Base-by-base conservation (phyloP, 345 rosid species). In the Moricandia moricandioides region DNA sequence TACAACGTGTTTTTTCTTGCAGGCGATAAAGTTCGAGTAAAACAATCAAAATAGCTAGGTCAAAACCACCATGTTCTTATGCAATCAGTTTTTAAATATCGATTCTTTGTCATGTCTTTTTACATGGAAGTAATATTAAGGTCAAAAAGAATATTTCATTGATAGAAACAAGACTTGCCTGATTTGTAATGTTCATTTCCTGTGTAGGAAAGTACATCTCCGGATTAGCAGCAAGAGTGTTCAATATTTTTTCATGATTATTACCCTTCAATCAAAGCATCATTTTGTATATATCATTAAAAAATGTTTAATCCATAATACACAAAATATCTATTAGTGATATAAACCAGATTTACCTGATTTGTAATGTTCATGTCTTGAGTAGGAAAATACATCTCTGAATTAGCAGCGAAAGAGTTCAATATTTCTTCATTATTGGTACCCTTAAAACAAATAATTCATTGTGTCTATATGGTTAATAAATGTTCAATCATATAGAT, bases 71-170 rank as follows among this genome's bases (percentile, higher is more conserved):
- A 1, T 33, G 34, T 57, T 57, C 76, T 76, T 77, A 71, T 55
- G 35, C 60, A 77, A 70, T 51, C 27, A 62, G 62, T 76, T 29
- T 16, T 61, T 33, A 69, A 30, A 30, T 54, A 39, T 76, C 62
- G 39, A 39, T 54, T 11, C 14, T 33, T 29, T 62, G n/a, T 11
- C 29, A 63, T 16, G 24, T 16, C 3, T 14, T 49, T 76, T 17
- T 39, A 70, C 30, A 62, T 63, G 17, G n/a, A 47, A 29, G 51
- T 34, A 45, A 10, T 56, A n/a, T 47, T 16, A 27, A 26, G 4
- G 7, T 26, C 16, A 51, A 43, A 3, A 10, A 11, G 5, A 3
- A 12, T 14, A 7, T 70, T 12, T 57, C 14, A 39, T 6, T 13
- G 7, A 27, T 60, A 16, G 26, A 29, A 17, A 39, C 6, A 5